Evolutionary conservation across 345 rosid genomes (phyloP), one percentile per base, ranked within the genome.

Genomic region (Gossypium ekmanianum): DNA sequence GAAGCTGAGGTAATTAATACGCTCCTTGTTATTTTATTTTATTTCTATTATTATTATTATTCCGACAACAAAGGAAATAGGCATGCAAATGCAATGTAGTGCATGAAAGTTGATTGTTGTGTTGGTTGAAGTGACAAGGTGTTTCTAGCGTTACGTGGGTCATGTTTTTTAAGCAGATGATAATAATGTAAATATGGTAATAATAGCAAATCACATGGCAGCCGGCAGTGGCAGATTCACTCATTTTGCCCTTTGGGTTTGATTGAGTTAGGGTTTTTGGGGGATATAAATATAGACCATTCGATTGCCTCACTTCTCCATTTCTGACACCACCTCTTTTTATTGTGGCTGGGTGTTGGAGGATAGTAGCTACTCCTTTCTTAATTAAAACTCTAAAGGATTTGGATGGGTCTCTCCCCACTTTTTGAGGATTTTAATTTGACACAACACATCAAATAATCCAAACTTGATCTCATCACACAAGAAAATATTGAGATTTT

Each of bases 1-100:
- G 81, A 80, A 80, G 81, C 75, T 68, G 83, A 83, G 85, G 85
- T 83, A 75, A 78, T 55, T 52, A 56, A 22, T 61, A 17, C 22
- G 41, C 24, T 51, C 27, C 26, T 12, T 41, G 4, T 57, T 29
- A 27, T 16, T 45, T 44, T 43, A 29, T 71, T 17, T 34, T 12
- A 0, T 20, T 48, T 17, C 17, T 75, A 9, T 29, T 29, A n/a
- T 10, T 29, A 9, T 51, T n/a, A 34, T 43, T 41, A 41, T 58
- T 34, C 16, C 22, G 18, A 47, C 62, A 63, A 24, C 51, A 59
- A 72, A 69, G 57, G 72, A 79, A 61, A 18, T 45, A 22, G 44
- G 73, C 61, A 48, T 69, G 72, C 50, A 59, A 34, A 34, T 34
- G 41, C 41, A 34, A 56, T n/a, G 61, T 2, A 29, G 13, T 76